phyloP scores from a whole-genome alignment of 495 filamentous ascomycete genomes.

The Filosporella fistucella region DNA sequence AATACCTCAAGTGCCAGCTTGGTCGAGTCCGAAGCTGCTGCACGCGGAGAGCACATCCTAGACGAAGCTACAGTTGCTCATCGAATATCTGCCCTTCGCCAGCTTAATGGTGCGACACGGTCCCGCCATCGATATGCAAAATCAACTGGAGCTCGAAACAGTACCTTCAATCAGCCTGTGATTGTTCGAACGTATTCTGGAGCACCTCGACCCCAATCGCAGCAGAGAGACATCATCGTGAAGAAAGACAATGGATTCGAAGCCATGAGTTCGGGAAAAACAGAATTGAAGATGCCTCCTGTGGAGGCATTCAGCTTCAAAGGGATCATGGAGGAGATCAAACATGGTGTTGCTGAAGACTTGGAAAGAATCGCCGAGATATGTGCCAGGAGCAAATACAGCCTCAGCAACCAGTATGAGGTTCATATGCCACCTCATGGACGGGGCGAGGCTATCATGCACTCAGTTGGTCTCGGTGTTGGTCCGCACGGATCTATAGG shows the following conservation, averaged over 20 bases:
- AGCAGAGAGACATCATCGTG: slow-evolving; percentile 19
- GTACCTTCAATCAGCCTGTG: slow-evolving; percentile 50
- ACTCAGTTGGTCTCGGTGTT: slow-evolving; percentile 11
- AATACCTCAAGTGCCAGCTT: slow-evolving; percentile 23
- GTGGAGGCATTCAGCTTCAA: slow-evolving; percentile 56
- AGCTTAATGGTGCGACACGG: slow-evolving; percentile 23
- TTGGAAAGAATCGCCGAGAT: slow-evolving; percentile 56
- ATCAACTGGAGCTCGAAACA: slow-evolving; percentile 41
- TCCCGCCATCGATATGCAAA: slow-evolving; percentile 37
- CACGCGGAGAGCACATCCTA: slow-evolving; percentile 25
- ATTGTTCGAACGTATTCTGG: slow-evolving; percentile 50
- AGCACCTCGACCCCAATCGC: slow-evolving; percentile 20
- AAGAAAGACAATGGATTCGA: slow-evolving; percentile 23
- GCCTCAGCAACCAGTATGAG: slow-evolving; percentile 53
- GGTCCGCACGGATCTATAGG: slow-evolving; percentile 7
- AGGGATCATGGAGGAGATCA: slow-evolving; percentile 47
- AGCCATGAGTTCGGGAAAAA: slow-evolving; percentile 15
- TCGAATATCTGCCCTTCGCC: slow-evolving; percentile 26
- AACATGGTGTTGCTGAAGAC: slow-evolving; percentile 31
- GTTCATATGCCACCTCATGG: slow-evolving; percentile 54
- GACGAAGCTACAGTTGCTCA: slow-evolving; percentile 25
- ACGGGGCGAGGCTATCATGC: slow-evolving; percentile 35
- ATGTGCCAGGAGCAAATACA: slow-evolving; percentile 49
- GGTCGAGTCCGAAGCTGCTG: slow-evolving; percentile 26
- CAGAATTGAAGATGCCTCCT: slow-evolving; percentile 37